Conservation (phyloP, 2,329 filamentous ascomycete genomes). For the Fusarium pininemorale region DNA sequence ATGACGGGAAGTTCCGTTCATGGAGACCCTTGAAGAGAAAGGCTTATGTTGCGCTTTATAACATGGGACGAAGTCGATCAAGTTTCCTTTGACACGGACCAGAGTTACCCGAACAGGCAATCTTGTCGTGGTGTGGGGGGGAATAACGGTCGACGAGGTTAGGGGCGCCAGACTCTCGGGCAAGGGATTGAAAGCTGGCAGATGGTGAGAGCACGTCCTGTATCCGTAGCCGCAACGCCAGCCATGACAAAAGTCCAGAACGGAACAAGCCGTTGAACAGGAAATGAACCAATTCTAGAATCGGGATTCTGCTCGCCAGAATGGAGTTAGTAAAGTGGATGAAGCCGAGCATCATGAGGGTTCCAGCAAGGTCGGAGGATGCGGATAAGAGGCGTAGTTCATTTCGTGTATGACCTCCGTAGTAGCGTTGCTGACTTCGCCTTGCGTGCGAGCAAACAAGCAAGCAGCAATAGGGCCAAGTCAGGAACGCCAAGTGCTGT, state of each 20-base stretch:
- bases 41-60: conserved; percentile 33
- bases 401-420: neutral
- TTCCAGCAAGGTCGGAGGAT: conserved; percentile 10
- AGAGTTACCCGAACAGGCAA: conserved; percentile 40
- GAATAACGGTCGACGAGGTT: conserved; percentile 29
- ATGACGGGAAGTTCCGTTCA: conserved; percentile 35
- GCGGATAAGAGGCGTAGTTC: conserved; percentile 23
- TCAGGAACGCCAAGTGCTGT: neutral
- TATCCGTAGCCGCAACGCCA: neutral
- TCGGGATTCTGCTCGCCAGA: conserved; percentile 20
- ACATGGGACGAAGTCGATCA: conserved; percentile 40
- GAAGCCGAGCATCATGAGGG: conserved; percentile 16
- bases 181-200: conserved; percentile 25
- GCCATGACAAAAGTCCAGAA: conserved; percentile 22
- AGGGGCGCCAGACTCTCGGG: conserved; percentile 32
- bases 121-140: conserved; percentile 41
- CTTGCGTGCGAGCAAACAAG: neutral
- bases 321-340: conserved; percentile 27
- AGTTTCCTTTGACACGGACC: conserved; percentile 37
- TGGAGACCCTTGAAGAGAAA: conserved; percentile 19
- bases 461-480: neutral
- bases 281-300: conserved; percentile 28
- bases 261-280: conserved; percentile 22
- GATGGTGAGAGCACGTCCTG: conserved; percentile 8
- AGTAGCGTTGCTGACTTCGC: neutral